phyloP scores from a whole-genome alignment of 495 filamentous ascomycete genomes.

The Aspergillus baeticus region DNA sequence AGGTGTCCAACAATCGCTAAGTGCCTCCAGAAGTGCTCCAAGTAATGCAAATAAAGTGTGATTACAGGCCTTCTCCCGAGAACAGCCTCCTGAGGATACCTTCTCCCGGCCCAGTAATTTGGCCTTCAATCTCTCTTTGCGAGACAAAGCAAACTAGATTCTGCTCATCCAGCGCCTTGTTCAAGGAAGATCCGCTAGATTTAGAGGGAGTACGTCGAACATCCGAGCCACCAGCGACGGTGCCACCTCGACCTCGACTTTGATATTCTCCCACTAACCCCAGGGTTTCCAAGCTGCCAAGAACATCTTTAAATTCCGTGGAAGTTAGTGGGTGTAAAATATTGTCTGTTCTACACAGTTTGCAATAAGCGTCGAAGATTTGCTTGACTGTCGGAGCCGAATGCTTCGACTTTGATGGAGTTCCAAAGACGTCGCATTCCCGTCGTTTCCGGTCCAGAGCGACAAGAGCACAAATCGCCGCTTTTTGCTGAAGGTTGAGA shows the following conservation, averaged over 20 bases:
- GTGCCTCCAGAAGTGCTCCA: conserved; percentile 11
- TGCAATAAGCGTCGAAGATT: conserved; percentile 75
- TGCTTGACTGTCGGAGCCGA: conserved; percentile 71
- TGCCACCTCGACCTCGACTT: conserved; percentile 66
- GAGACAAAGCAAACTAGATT: conserved; percentile 74
- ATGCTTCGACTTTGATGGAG: conserved; percentile 55
- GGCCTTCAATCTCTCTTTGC: conserved; percentile 70
- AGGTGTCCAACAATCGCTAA: conserved; percentile 12
- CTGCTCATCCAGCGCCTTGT: conserved; percentile 60
- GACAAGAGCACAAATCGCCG: conserved; percentile 81
- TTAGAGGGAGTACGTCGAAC: conserved; percentile 58
- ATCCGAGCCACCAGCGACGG: conserved; percentile 46
- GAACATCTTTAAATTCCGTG: conserved; percentile 90
- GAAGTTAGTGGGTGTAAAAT: conserved; percentile 81
- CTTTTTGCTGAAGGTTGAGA: conserved; percentile 95
- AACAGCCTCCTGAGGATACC: conserved; percentile 48
- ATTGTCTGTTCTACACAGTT: conserved; percentile 77
- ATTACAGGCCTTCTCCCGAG: conserved; percentile 39
- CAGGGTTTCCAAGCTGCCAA: conserved; percentile 84
- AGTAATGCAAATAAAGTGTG: not conserved
- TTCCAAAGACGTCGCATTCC: conserved; percentile 40
- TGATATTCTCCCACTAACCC: conserved; percentile 74
- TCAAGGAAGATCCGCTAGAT: conserved; percentile 46
- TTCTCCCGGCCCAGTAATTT: conserved; percentile 66
- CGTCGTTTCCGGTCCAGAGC: conserved; percentile 67